Evolutionary conservation across 352 stramenopile species (phyloP).

Genomic region (Globisporangium cylindrosporum): DNA sequence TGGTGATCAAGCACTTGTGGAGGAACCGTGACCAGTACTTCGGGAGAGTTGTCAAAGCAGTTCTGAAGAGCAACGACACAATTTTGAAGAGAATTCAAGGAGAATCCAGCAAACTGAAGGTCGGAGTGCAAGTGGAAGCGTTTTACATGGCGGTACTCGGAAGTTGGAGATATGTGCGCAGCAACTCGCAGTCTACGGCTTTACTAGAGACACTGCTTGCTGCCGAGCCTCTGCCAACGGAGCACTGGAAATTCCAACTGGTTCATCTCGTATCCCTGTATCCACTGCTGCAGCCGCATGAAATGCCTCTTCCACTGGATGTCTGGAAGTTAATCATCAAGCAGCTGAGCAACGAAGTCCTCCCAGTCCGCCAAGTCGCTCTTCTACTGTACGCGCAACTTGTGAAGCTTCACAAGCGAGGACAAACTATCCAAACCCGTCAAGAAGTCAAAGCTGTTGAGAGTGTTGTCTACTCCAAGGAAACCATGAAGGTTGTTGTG

Average conservation of each 20-base stretch:
- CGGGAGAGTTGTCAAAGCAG: conserved; percentile 32
- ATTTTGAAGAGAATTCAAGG: conserved; percentile 52
- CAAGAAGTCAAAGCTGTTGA: conserved; percentile 18
- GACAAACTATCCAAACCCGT: conserved; percentile 6
- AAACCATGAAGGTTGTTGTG: conserved; percentile 40
- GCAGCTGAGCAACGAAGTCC: conserved; percentile 52
- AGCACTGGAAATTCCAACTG: conserved; percentile 79
- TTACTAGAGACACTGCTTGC: conserved; percentile 35
- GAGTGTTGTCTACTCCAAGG: conserved; percentile 40
- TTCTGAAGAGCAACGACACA: conserved; percentile 45
- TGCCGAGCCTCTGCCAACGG: conserved; percentile 32
- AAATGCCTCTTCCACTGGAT: conserved; percentile 33
- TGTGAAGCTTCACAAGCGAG: conserved; percentile 42
- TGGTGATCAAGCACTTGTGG: conserved; percentile 48
- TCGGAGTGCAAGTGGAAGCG: conserved; percentile 47
- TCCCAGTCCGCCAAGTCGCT: conserved; percentile 59
- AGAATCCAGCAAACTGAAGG: conserved; percentile 55
- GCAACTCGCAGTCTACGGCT: conserved; percentile 6
- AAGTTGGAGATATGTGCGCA: conserved; percentile 51
- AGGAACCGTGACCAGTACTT: conserved; percentile 37
- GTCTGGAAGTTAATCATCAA: conserved; percentile 57
- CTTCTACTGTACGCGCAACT: conserved; percentile 51
- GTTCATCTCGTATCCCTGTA: conserved; percentile 72
- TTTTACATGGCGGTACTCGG: conserved; percentile 53
- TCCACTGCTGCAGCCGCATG: conserved; percentile 50